Base-by-base conservation (phyloP, 352 stramenopile genomes). In the Phytophthora lateralis region DNA sequence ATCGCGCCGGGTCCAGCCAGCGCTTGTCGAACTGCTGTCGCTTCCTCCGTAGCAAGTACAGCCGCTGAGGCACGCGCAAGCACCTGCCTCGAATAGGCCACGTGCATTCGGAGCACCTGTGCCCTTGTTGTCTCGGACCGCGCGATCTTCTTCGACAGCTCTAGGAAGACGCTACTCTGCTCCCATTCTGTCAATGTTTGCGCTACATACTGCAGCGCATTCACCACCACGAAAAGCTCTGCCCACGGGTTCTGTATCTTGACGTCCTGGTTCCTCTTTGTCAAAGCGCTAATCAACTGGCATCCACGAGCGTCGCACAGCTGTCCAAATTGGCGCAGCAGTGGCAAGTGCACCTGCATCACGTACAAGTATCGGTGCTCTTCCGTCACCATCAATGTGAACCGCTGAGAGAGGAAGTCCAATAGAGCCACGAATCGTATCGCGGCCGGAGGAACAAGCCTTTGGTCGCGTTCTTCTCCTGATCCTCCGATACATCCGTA, bases 301-400 rank as follows among this genome's bases (percentile, higher is more conserved):
- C 53, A 38, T 12, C 68, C 68, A 14, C 55, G 72, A 43, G 53
- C 60, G n/a, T 77, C 67, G 10, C 68, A 71, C 10, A 71, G 41
- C 32, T 73, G 60, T 12, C 43, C 26, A 60, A 80, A 80, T 34
- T 51, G 68, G 50, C 34, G 61, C 27, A 93, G 61, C 45, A 93
- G 59, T 21, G 68, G 66, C 15, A 86, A 61, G 26, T 88, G 73
- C 38, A 93, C 84, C 46, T 93, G 82, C 29, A 80, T 78, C 8
- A 93, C 70, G 60, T 93, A 93, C 56, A 93, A n/a, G 42, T 90
- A 91, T 2, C 82, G 70, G 46, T 90, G 80, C 44, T 89, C 71
- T 18, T 89, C 78, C 7, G 69, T 83, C 27, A 70, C 74, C 65
- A 93, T 89, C 24, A 77, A 66, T 11, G 66, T 67, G 32, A 93